Evolutionary conservation across 305 asterid genomes (phyloP).

Genomic region (Andrographis paniculata): DNA sequence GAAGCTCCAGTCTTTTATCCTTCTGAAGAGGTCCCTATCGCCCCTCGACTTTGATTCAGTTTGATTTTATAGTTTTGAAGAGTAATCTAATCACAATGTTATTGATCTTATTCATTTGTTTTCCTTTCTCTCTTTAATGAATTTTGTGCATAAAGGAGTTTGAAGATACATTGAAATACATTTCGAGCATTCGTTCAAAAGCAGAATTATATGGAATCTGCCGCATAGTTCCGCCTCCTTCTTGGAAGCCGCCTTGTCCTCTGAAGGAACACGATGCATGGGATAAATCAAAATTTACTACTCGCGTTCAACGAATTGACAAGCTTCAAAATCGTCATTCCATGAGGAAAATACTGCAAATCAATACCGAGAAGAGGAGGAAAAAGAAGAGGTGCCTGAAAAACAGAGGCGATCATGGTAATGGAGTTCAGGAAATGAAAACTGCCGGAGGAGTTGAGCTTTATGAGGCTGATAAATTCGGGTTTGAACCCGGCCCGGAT

Average conservation of each 20-base stretch:
- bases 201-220: slow-evolving; percentile 81
- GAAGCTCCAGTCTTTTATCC: slow-evolving; percentile 87
- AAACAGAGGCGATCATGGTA: slow-evolving; percentile 33
- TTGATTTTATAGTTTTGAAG: neutral
- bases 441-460: slow-evolving; percentile 31
- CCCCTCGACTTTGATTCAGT: too few relatives aligned
- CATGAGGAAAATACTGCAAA: slow-evolving; percentile 46
- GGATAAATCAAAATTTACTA: slow-evolving; percentile 51
- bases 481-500: slow-evolving; percentile 83
- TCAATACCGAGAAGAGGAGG: slow-evolving; percentile 40
- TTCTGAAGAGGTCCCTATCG: slow-evolving; percentile 57
- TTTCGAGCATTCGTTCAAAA: slow-evolving; percentile 59
- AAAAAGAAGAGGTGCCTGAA: slow-evolving; percentile 52
- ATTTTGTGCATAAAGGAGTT: slow-evolving; percentile 47
- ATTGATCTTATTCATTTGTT: too few relatives aligned
- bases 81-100: too few relatives aligned
- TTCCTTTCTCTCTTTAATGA: neutral
- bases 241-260: slow-evolving; percentile 85
- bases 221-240: slow-evolving; percentile 81
- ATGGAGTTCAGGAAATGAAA: slow-evolving; percentile 29
- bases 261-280: slow-evolving; percentile 46
- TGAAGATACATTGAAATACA: slow-evolving; percentile 68
- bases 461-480: slow-evolving; percentile 54
- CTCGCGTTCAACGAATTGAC: slow-evolving; percentile 77
- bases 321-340: slow-evolving; percentile 73